Percentiles rank a stretch among this genome's conserved stretches.
These are phyloP conservation scores for Sordariomycetes sp. DNA, from an alignment of 2,329 filamentous ascomycete species.

Conservation along the genomic window DNA sequence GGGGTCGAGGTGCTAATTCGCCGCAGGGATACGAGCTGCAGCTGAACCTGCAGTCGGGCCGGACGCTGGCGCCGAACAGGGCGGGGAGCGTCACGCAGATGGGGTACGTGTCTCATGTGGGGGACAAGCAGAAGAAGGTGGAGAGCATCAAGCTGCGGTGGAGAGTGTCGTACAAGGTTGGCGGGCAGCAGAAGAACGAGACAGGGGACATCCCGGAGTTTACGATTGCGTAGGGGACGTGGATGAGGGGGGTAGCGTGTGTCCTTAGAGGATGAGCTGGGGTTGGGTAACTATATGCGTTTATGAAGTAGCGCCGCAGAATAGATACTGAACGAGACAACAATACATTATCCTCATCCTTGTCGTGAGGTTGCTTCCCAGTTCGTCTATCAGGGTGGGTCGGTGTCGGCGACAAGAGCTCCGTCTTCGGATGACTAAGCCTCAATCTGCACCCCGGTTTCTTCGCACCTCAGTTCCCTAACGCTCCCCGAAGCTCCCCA, in stretches of 20 bases:
- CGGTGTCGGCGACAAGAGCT: too few relatives aligned
- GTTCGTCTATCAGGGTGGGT: too few relatives aligned
- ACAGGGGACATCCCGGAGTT: conserved; percentile 78
- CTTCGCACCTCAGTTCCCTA: too few relatives aligned
- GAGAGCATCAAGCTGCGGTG: conserved; percentile 80
- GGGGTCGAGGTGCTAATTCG: conserved; percentile 8
- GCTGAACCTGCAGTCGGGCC: conserved; percentile 76
- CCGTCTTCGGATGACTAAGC: not conserved
- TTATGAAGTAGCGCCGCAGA: not conserved
- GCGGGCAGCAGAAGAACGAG: conserved; percentile 57
- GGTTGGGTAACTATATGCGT: not conserved
- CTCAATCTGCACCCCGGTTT: not conserved
- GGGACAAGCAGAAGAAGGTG: conserved; percentile 58
- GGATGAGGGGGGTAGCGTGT: not conserved
- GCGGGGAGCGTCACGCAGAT: conserved; percentile 69
- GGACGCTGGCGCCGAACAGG: conserved; percentile 63
- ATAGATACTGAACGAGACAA: not conserved
- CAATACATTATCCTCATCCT: not conserved
- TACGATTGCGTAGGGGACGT: conserved; percentile 47
- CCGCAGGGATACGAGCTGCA: conserved; percentile 66
- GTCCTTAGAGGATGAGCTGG: not conserved
- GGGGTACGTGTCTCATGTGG: conserved; percentile 64
- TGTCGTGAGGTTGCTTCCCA: not conserved
- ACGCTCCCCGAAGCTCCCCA: not conserved
- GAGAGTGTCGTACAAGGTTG: conserved; percentile 72